Percentiles rank a stretch among this genome's conserved stretches.
Conservation (phyloP, 148 eudicot genomes). For the Bassia scoparia region DNA sequence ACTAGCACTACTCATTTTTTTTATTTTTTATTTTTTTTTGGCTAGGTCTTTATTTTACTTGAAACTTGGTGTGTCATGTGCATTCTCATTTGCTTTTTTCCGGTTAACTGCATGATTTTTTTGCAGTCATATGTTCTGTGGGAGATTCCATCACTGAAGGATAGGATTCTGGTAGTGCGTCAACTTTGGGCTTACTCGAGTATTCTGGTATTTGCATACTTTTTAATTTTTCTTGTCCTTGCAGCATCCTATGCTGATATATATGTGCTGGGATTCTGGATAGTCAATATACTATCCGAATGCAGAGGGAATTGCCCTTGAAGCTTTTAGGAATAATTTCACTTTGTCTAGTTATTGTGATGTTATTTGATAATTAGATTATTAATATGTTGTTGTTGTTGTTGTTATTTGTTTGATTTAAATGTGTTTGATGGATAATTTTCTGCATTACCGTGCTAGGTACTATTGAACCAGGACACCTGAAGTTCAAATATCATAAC, state of each 20-base stretch:
- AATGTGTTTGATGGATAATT: background rate
- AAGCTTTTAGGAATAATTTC: background rate
- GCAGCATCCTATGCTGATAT: background rate
- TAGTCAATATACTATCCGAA: background rate
- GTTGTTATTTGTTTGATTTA: background rate
- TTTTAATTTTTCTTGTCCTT: background rate
- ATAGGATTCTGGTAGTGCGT: slow-evolving; percentile 75
- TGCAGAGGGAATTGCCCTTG: background rate
- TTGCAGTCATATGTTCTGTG: slow-evolving; percentile 98
- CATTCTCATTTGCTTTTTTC: slow-evolving; percentile 3
- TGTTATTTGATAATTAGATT: background rate
- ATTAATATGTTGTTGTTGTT: background rate
- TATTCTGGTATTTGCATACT: slow-evolving; percentile 58
- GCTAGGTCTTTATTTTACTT: background rate
- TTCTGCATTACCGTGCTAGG: slow-evolving; percentile 33
- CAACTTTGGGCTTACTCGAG: slow-evolving; percentile 90
- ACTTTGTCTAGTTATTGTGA: background rate
- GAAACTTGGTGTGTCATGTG: background rate
- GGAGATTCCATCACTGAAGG: slow-evolving; percentile 82
- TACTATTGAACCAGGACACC: slow-evolving; percentile 97
- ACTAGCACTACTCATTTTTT: background rate
- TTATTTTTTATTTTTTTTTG: slow-evolving; percentile 1
- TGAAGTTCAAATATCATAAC: slow-evolving; percentile 78
- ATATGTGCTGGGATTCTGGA: background rate
- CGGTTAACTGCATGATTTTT: slow-evolving; percentile 14